These are phyloP conservation scores for Pseudofabraea citricarpa DNA, from an alignment of 2,329 filamentous ascomycete genomes.

Conservation along the genomic window DNA sequence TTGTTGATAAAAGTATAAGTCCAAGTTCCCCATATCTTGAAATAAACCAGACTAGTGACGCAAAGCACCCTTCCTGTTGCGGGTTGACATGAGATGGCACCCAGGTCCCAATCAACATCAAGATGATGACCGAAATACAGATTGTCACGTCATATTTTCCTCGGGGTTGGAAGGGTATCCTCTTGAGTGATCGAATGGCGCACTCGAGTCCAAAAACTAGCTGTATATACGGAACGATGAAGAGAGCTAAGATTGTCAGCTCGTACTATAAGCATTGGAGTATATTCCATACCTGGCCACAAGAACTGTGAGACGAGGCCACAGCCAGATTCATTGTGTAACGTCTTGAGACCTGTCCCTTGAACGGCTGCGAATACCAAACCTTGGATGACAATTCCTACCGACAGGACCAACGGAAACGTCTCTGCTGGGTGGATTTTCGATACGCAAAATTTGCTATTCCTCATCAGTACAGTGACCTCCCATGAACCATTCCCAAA, in stretches of 20 bases:
- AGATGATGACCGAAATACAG: constrained; percentile 46
- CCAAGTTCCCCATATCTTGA: constrained; percentile 53
- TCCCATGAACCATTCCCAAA: constrained; percentile 29
- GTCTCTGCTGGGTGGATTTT: constrained; percentile 30
- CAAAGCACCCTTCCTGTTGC: constrained; percentile 58
- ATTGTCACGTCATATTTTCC: constrained; percentile 55
- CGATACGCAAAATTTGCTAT: constrained; percentile 27
- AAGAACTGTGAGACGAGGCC: constrained; percentile 50
- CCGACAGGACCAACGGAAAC: constrained; percentile 51
- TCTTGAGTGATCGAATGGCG: constrained; percentile 48
- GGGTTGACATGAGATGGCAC: constrained; percentile 51
- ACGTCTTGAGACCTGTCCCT: constrained; percentile 45
- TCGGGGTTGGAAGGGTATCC: constrained; percentile 51
- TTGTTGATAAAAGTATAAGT: constrained; percentile 47
- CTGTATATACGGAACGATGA: constrained; percentile 62
- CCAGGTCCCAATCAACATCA: constrained; percentile 51
- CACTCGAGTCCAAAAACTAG: constrained; percentile 61
- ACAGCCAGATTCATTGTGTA: constrained; percentile 47
- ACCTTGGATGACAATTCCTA: constrained; percentile 54
- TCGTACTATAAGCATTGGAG: no score
- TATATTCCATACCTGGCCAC: constrained; percentile 56
- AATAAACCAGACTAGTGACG: constrained; percentile 64
- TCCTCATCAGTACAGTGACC: constrained; percentile 17
- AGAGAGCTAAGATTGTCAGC: constrained; percentile 49
- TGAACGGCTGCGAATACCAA: constrained; percentile 53